A percentile compares a stretch with the other conserved stretches of the same genome.
phyloP scores from a whole-genome alignment of 352 stramenopile genomes.

The Peronospora belbahrii region DNA sequence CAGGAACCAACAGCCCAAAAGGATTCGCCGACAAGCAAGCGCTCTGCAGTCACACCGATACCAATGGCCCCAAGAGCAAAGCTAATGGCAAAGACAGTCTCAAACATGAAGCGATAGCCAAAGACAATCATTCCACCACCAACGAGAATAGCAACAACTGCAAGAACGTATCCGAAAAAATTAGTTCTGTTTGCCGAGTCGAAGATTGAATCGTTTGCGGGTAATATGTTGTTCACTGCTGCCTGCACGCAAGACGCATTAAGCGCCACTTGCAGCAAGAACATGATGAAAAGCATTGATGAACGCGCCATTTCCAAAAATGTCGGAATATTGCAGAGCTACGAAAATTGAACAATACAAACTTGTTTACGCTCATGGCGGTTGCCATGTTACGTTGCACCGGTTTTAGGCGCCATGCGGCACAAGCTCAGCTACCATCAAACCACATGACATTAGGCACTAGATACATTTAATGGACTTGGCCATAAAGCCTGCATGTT shows the following conservation, averaged over 20 bases:
- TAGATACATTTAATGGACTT: background rate
- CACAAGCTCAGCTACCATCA: slow-evolving; percentile 14
- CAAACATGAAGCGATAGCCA: slow-evolving; percentile 29
- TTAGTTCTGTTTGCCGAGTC: slow-evolving; percentile 18
- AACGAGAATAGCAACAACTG: slow-evolving; percentile 24
- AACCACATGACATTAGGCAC: background rate
- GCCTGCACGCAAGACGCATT: slow-evolving; percentile 6
- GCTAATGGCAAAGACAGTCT: slow-evolving; percentile 24
- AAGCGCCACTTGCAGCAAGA: slow-evolving; percentile 12
- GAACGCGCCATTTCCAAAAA: slow-evolving; percentile 11
- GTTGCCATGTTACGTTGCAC: background rate
- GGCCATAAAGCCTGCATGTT: no score
- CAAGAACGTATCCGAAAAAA: slow-evolving; percentile 20
- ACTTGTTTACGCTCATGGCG: background rate
- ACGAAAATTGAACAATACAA: slow-evolving; percentile 15
- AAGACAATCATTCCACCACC: slow-evolving; percentile 22
- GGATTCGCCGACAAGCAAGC: slow-evolving; percentile 25
- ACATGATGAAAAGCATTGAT: slow-evolving; percentile 4
- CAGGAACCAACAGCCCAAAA: slow-evolving; percentile 24
- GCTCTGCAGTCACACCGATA: slow-evolving; percentile 21
- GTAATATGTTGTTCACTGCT: slow-evolving; percentile 3
- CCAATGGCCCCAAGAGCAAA: slow-evolving; percentile 24
- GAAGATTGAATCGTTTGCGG: slow-evolving; percentile 24
- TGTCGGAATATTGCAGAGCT: background rate
- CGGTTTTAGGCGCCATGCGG: slow-evolving; percentile 17